phyloP scores from a whole-genome alignment of 495 filamentous ascomycete genomes.

The Trichocladium antarcticum region DNA sequence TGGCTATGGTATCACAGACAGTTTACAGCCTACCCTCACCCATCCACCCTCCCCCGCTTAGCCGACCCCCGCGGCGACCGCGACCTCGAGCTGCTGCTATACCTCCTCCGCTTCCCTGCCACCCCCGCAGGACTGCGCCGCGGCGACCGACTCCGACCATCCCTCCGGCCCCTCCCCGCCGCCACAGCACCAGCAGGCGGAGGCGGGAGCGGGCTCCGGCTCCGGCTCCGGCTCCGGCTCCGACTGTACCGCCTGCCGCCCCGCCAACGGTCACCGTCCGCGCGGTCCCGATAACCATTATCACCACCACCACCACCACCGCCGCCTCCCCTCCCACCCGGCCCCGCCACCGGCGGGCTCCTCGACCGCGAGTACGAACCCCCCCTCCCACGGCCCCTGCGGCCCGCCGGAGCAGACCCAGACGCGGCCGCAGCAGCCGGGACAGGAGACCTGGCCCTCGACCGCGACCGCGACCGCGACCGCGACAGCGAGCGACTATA shows the following conservation, averaged over 20 bases:
- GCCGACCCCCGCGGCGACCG: constrained; percentile 15
- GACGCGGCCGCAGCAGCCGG: neutral
- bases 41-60: constrained; percentile 17
- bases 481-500: constrained; percentile 7
- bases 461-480: constrained; percentile 6
- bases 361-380: constrained; percentile 5
- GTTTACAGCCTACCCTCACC: neutral
- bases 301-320: neutral
- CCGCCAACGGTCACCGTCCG: neutral
- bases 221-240: constrained; percentile 1
- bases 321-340: constrained; percentile 1
- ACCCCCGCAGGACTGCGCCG: neutral
- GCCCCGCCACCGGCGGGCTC: constrained; percentile 8
- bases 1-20: too few relatives aligned
- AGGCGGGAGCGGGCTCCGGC: constrained; percentile 3
- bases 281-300: neutral
- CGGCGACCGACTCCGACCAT: constrained; percentile 7
- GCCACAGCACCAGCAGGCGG: neutral
- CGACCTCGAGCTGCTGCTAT: constrained; percentile 18
- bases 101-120: constrained; percentile 19
- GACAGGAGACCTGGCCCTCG: neutral
- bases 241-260: neutral
- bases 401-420: neutral
- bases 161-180: neutral
- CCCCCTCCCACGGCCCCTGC: neutral